Conservation (phyloP, 2,329 filamentous ascomycete species). For the Leptographium procerum region DNA sequence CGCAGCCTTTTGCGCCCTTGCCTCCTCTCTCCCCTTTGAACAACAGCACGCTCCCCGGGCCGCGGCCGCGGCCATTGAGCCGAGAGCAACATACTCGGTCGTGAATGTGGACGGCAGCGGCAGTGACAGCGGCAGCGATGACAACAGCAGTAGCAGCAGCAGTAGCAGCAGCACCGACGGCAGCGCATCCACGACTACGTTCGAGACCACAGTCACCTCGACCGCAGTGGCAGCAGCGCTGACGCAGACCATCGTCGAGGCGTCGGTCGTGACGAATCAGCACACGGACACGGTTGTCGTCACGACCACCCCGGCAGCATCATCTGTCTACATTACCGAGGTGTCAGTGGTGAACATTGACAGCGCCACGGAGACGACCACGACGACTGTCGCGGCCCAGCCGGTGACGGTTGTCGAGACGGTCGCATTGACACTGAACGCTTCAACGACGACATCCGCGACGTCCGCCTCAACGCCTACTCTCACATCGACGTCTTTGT, state of each 20-base stretch:
- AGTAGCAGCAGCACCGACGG: not conserved
- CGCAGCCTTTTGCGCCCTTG: conserved; percentile 7
- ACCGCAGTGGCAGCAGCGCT: conserved; percentile 8
- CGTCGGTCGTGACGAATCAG: conserved; percentile 14
- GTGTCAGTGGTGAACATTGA: conserved; percentile 14
- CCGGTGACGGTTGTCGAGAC: conserved; percentile 1
- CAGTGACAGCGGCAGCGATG: conserved; percentile 6
- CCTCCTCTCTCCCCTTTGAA: conserved; percentile 15
- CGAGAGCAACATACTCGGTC: conserved; percentile 26
- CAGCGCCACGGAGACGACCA: conserved; percentile 3
- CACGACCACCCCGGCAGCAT: conserved; percentile 7
- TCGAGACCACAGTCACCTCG: not conserved
- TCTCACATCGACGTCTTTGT: not conserved
- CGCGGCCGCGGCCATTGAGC: conserved; percentile 11
- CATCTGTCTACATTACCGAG: conserved; percentile 15
- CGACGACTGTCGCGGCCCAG: not conserved
- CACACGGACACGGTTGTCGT: conserved; percentile 17
- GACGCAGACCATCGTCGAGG: conserved; percentile 12
- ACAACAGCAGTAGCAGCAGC: not conserved
- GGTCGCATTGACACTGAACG: not conserved
- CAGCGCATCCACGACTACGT: not conserved
- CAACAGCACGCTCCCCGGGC: conserved; percentile 8
- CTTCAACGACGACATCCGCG: not conserved
- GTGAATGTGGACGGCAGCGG: conserved; percentile 24
- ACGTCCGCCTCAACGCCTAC: not conserved